Evolutionary conservation across 176 grass and related monocot genomes (phyloP).

Genomic region (Phoenix roebelenii): DNA sequence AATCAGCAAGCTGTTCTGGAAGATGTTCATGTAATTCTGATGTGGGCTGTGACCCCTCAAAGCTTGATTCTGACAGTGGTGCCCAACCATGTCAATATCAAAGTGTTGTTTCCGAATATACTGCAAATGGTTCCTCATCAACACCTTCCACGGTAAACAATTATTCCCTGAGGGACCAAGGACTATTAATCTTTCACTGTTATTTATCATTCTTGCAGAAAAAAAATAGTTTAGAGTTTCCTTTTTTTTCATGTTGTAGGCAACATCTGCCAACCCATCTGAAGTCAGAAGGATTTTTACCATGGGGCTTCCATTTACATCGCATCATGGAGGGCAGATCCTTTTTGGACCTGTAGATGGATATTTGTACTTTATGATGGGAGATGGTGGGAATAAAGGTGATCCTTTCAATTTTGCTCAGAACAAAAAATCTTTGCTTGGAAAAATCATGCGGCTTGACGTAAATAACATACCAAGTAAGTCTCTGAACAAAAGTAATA

Average conservation of each 20-base stretch:
- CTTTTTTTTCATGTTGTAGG: conserved; percentile 31
- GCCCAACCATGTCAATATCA: conserved; percentile 74
- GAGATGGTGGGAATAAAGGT: conserved; percentile 78
- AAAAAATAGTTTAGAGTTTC: neutral
- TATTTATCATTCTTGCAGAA: too few species aligned
- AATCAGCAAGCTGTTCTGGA: conserved; percentile 62
- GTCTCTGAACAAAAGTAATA: neutral
- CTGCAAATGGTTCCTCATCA: conserved; percentile 49
- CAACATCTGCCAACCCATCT: conserved; percentile 45
- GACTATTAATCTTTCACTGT: too few species aligned
- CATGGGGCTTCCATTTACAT: conserved; percentile 58
- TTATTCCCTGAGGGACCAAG: too few species aligned
- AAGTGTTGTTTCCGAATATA: conserved; percentile 62
- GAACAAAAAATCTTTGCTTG: conserved; percentile 81
- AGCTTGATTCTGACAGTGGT: conserved; percentile 49
- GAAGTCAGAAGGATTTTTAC: conserved; percentile 86
- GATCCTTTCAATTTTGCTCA: conserved; percentile 90
- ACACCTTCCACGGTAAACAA: conserved; percentile 48
- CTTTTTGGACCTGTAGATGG: conserved; percentile 79
- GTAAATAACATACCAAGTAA: conserved; percentile 54
- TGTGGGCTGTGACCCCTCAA: conserved; percentile 75
- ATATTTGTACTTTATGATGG: conserved; percentile 91
- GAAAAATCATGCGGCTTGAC: conserved; percentile 80
- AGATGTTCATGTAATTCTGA: conserved; percentile 90
- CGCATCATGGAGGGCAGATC: conserved; percentile 68